Percentiles rank a stretch among this genome's conserved stretches.
These are phyloP conservation scores for Blastobotrys indianensis DNA, from an alignment of 1,139 yeast genomes.

Conservation along the genomic window DNA sequence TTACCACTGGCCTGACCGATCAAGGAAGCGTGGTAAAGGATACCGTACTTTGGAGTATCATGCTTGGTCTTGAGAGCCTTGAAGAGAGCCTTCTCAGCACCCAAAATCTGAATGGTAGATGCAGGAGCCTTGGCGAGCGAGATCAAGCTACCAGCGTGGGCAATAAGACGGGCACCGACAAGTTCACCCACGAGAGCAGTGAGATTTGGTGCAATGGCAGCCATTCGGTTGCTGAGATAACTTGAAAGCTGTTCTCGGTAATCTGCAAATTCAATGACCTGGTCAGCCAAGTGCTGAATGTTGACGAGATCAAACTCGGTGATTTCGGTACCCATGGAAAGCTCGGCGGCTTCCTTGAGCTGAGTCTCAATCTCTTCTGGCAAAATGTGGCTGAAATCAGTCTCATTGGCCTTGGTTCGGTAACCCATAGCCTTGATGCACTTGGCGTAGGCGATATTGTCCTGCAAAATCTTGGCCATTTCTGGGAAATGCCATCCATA, in stretches of 20 bases:
- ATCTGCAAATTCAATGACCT: conserved; percentile 89
- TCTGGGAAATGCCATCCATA: conserved; percentile 99
- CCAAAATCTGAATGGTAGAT: conserved; percentile 95
- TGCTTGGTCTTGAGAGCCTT: conserved; percentile 98
- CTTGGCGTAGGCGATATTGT: conserved; percentile 73
- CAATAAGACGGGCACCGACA: conserved; percentile 96
- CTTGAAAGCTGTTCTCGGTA: conserved; percentile 90
- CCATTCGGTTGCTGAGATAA: conserved; percentile 90
- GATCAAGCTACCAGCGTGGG: conserved; percentile 94
- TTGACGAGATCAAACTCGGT: conserved; percentile 82
- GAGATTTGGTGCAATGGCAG: conserved; percentile 96
- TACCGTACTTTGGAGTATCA: conserved; percentile 97
- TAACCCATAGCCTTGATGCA: conserved; percentile 91
- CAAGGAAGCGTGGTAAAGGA: conserved; percentile 92
- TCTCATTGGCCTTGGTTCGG: conserved; percentile 82
- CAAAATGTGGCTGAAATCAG: conserved; percentile 83
- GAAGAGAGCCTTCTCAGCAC: conserved; percentile 98
- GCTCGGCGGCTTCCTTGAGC: conserved; percentile 84
- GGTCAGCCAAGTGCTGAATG: conserved; percentile 84
- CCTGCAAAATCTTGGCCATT: conserved; percentile 92
- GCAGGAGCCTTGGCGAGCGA: conserved; percentile 98
- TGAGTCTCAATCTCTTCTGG: conserved; percentile 64
- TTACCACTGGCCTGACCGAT: conserved; percentile 97
- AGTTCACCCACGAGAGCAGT: conserved; percentile 95
- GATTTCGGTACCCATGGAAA: conserved; percentile 97